Percentiles rank a stretch among this genome's conserved stretches.
Evolutionary conservation across 805 yeast species (phyloP).

Genomic region (Zygoascus tannicola): DNA sequence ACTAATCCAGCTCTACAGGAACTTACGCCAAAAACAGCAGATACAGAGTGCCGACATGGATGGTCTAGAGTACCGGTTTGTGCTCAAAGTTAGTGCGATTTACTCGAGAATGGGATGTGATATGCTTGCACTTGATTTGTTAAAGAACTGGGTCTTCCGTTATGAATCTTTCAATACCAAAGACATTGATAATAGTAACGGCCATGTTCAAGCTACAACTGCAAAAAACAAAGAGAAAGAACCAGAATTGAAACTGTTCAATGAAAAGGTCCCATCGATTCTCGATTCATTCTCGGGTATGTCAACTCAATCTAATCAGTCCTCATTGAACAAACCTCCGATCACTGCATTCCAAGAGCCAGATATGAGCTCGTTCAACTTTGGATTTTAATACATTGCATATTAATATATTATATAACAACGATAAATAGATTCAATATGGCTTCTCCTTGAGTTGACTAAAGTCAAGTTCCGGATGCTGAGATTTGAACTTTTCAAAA

Average conservation of each 20-base stretch:
- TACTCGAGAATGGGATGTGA: constrained; percentile 91
- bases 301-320: constrained; percentile 17
- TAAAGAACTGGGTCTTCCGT: constrained; percentile 49
- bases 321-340: constrained; percentile 32
- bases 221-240: neutral
- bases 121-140: constrained; percentile 52
- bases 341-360: constrained; percentile 56
- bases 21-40: constrained; percentile 41
- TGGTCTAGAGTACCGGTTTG: constrained; percentile 47
- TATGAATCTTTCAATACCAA: neutral
- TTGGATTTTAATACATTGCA: constrained; percentile 27
- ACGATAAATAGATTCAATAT: neutral
- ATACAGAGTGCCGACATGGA: constrained; percentile 26
- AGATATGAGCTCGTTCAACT: constrained; percentile 65
- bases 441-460: constrained; percentile 22
- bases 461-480: constrained; percentile 39
- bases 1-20: constrained; percentile 53
- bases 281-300: neutral
- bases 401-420: neutral
- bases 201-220: neutral
- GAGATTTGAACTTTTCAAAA: constrained; percentile 31
- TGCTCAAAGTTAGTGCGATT: constrained; percentile 53
- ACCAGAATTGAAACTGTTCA: neutral
- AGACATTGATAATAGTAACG: neutral
- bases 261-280: constrained; percentile 1